Evolutionary conservation across 2,329 filamentous ascomycete genomes (phyloP).

Genomic region (Chaetomium globosum): DNA sequence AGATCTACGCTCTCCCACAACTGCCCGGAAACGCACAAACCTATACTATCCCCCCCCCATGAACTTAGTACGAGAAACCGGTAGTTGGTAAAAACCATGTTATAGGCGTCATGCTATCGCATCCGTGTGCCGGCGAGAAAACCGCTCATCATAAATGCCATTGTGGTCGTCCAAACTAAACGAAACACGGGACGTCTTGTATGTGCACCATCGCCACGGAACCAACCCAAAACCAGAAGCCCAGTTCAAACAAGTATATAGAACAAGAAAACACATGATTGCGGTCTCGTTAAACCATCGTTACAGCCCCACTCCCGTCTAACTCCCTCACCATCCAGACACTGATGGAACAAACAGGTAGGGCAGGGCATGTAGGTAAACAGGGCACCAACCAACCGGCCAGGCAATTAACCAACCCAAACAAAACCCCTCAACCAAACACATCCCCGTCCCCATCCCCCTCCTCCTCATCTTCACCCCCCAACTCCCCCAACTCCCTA

Average conservation of each 20-base stretch:
- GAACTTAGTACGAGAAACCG: neutral
- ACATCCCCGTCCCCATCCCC: conserved; percentile 21
- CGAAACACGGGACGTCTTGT: conserved; percentile 17
- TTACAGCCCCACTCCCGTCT: neutral
- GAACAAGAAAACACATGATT: neutral
- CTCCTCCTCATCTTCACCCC: conserved; percentile 57
- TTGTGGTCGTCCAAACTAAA: conserved; percentile 8
- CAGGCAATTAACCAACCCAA: neutral
- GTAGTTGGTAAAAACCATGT: neutral
- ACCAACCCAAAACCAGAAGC: neutral
- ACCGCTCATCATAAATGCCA: conserved; percentile 14
- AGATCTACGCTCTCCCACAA: neutral
- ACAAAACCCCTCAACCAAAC: neutral
- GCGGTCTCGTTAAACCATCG: neutral
- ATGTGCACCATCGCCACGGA: conserved; percentile 1
- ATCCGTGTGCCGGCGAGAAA: neutral
- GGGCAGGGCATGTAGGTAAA: neutral
- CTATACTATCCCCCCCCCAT: neutral
- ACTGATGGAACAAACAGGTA: neutral
- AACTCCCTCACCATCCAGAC: neutral
- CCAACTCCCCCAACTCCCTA: conserved; percentile 75
- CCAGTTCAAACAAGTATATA: neutral
- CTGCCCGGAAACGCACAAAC: neutral
- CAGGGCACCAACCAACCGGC: no score
- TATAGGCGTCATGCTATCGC: conserved; percentile 12